phyloP scores from a whole-genome alignment of 257 asterid genomes.

The Solanum dulcamara region DNA sequence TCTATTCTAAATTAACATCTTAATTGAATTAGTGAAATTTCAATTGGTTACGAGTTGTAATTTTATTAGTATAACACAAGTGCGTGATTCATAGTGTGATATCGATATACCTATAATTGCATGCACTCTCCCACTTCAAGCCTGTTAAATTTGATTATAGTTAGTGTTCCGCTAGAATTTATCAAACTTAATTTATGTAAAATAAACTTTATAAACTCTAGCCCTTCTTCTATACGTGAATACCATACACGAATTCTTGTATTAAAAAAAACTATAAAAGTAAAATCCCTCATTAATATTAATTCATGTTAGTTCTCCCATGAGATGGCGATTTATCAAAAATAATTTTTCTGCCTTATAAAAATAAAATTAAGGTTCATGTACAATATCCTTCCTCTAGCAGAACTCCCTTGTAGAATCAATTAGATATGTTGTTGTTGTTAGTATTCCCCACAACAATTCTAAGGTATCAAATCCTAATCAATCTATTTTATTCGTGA shows the following conservation, averaged over 20 bases:
- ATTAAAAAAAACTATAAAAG: not conserved
- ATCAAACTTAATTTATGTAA: not conserved
- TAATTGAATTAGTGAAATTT: not conserved
- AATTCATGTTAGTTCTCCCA: not conserved
- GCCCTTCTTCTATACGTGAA: not conserved
- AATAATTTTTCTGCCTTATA: not conserved
- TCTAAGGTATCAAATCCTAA: not conserved
- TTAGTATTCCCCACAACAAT: not conserved
- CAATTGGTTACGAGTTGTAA: not conserved
- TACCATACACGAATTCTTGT: not conserved
- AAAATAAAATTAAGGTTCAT: not conserved
- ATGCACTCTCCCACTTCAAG: not conserved
- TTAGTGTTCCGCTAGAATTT: not conserved
- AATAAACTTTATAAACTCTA: not conserved
- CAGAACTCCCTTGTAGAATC: not conserved
- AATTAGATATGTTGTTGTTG: not conserved
- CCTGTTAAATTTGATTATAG: not conserved
- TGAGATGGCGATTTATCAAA: not conserved
- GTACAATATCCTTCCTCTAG: too few species aligned
- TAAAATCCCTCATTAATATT: not conserved
- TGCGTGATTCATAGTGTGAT: not conserved
- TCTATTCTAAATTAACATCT: not conserved
- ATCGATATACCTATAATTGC: not conserved
- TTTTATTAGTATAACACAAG: not conserved
- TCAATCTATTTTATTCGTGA: not conserved